These are phyloP conservation scores for Cicer judaicum DNA, from an alignment of 306 rosid species.

Conservation along the genomic window DNA sequence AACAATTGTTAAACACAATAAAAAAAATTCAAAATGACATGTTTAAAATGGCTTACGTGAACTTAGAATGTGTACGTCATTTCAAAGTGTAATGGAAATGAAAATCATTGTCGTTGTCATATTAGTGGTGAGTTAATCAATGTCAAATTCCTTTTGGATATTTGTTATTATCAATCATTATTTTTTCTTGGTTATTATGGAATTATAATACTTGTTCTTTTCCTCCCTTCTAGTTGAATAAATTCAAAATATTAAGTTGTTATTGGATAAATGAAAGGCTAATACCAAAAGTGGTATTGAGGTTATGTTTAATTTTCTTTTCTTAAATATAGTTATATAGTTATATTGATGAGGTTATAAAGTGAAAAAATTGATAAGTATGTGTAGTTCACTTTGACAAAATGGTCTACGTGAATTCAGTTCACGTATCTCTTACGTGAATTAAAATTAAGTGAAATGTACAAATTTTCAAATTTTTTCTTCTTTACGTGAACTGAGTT, in stretches of 20 bases:
- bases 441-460: no score
- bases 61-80: no score
- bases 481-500: no score
- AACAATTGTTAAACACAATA: no score
- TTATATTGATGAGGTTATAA: slow-evolving; percentile 49
- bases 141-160: slow-evolving; percentile 32
- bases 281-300: slow-evolving; percentile 3
- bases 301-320: slow-evolving; percentile 28
- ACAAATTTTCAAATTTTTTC: no score
- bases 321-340: neutral
- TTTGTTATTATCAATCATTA: slow-evolving; percentile 23
- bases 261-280: slow-evolving; percentile 8
- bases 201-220: slow-evolving; percentile 25
- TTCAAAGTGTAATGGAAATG: slow-evolving; percentile 85
- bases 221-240: slow-evolving; percentile 32
- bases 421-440: no score
- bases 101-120: slow-evolving; percentile 71
- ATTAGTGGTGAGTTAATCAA: slow-evolving; percentile 69
- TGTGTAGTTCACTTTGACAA: slow-evolving; percentile 45
- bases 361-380: slow-evolving; percentile 28
- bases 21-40: no score
- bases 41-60: no score
- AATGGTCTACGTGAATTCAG: no score
- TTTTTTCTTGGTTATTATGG: neutral
- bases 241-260: neutral